Evolutionary conservation across 306 rosid species (phyloP), one percentile per base, ranked within the genome.

Genomic region (Sphenostylis stenocarpa): DNA sequence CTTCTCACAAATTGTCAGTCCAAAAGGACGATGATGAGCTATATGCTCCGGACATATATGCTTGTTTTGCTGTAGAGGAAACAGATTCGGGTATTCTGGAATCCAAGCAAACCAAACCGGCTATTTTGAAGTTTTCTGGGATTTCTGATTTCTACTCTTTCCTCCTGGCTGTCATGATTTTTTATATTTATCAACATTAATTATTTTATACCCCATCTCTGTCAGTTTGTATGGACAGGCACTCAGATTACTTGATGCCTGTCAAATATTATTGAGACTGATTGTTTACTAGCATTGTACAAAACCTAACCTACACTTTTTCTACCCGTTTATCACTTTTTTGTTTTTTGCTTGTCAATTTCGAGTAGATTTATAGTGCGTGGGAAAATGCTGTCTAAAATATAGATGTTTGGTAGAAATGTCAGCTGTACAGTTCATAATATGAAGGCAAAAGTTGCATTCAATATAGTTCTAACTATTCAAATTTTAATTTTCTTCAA

Each of bases 1-100:
- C 53, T 84, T 82, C 83, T 43, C 83, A 15, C 77, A 82, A 53
- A 60, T 82, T 21, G 85, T 43, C 70, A 58, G 51, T 53, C 67
- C 67, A 0, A 44, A 61, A 49, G 85, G 87, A 20, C 69, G 86
- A 70, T 82, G 77, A 84, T 66, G 51, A 77, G 33, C 71, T 28
- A 11, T 2, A 19, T 57, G 11, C 48, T 66, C 67, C 33, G n/a
- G 38, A 21, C 28, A 57, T 14, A 9, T 38, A 28, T 36, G 33
- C 29, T 48, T 44, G 58, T 31, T 65, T 55, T 4, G 58, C 49
- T 26, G 14, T 53, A 45, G 76, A 60, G 68, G 62, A 56, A 47
- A 41, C 17, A 72, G 58, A 65, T 36, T 56, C 2, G 10, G 26
- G 44, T 45, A 52, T 73, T 64, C 67, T 53, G 81, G 77, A 61